Percentiles rank a stretch among this genome's conserved stretches.
Evolutionary conservation across 305 asterid species (phyloP).

Genomic region (Striga hermonthica): DNA sequence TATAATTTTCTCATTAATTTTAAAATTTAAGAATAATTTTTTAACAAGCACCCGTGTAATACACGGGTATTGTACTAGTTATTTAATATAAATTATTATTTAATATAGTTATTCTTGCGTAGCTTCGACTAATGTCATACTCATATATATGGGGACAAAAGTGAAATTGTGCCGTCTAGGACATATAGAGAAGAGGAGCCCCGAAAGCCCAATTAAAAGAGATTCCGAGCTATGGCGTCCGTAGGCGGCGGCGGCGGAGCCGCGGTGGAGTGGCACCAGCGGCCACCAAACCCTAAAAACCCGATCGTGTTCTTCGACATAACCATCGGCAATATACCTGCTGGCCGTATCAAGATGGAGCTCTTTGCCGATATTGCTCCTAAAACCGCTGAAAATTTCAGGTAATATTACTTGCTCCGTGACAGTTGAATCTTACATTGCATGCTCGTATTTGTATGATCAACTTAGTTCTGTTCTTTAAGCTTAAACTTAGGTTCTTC

Average conservation of each 20-base stretch:
- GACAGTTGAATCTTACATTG: neutral
- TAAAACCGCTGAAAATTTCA: slow-evolving; percentile 90
- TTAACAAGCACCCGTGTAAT: too few relatives aligned
- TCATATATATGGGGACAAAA: too few relatives aligned
- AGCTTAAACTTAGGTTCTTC: neutral
- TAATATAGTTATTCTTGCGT: too few relatives aligned
- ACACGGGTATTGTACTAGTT: too few relatives aligned
- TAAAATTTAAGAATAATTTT: too few relatives aligned
- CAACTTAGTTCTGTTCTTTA: neutral
- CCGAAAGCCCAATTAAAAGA: neutral
- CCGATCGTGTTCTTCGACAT: slow-evolving; percentile 92
- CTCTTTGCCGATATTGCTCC: slow-evolving; percentile 92
- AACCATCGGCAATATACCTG: slow-evolving; percentile 84
- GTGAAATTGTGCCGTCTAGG: too few relatives aligned
- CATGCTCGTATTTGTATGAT: neutral
- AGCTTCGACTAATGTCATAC: too few relatives aligned
- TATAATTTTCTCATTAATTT: too few relatives aligned
- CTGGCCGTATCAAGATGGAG: slow-evolving; percentile 98
- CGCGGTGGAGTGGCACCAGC: slow-evolving; percentile 92
- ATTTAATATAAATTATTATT: too few relatives aligned
- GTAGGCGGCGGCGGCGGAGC: slow-evolving; percentile 43
- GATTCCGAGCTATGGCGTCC: slow-evolving; percentile 32
- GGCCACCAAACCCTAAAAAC: slow-evolving; percentile 89
- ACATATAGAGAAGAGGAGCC: neutral
- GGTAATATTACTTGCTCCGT: slow-evolving; percentile 37